Conservation (phyloP, 495 filamentous ascomycete species). For the Cenococcum geophilum region DNA sequence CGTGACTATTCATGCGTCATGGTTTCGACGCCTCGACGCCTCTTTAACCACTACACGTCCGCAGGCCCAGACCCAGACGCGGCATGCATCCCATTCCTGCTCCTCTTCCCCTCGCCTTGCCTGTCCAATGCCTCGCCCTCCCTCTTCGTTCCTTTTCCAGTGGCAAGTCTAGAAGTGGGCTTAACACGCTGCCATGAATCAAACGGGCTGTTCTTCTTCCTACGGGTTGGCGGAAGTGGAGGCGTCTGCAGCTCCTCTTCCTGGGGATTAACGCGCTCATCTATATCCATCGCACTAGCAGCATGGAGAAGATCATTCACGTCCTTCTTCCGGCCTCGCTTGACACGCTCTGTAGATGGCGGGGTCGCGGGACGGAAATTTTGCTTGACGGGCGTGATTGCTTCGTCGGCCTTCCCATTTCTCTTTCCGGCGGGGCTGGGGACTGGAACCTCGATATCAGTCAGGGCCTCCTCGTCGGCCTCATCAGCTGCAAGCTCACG, state of each 20-base stretch:
- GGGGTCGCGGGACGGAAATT: slow-evolving; percentile 15
- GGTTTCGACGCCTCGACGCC: not conserved
- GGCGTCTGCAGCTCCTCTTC: slow-evolving; percentile 1
- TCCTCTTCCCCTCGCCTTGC: slow-evolving; percentile 1
- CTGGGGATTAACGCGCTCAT: not conserved
- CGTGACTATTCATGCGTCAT: not conserved
- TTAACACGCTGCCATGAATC: slow-evolving; percentile 7
- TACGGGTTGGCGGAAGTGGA: slow-evolving; percentile 1
- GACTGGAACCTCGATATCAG: slow-evolving; percentile 42
- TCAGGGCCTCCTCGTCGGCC: slow-evolving; percentile 45
- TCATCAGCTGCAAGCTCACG: slow-evolving; percentile 36
- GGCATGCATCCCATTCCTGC: not conserved
- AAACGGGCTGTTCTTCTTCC: slow-evolving; percentile 3
- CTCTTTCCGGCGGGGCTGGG: slow-evolving; percentile 9
- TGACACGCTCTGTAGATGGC: slow-evolving; percentile 22
- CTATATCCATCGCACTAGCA: not conserved
- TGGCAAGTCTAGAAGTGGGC: not conserved
- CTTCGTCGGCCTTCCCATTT: not conserved
- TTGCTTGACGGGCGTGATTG: slow-evolving; percentile 4
- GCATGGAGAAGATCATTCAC: not conserved
- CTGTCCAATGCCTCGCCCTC: slow-evolving; percentile 7
- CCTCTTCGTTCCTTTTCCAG: slow-evolving; percentile 5
- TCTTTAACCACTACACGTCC: too few species aligned
- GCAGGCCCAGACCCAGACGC: not conserved
- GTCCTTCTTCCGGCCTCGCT: slow-evolving; percentile 4